Percentiles rank a stretch among this genome's conserved stretches.
Conservation (phyloP, 768 basidiomycete genomes). For the Saitozyma podzolica region DNA sequence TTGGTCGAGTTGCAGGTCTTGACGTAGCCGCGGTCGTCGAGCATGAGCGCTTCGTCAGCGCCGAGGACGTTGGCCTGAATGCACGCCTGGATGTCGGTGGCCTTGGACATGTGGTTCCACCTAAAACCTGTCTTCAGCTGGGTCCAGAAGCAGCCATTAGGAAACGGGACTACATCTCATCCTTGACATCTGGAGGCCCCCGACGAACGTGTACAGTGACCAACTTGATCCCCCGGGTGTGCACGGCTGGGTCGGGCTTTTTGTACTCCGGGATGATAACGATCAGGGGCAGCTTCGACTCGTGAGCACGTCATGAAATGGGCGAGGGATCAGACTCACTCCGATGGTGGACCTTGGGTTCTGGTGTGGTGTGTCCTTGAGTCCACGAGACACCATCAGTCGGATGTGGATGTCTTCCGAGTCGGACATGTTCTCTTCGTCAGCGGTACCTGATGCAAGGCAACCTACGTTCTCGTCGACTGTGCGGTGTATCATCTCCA, state of each 20-base stretch:
- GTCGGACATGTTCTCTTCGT: neutral
- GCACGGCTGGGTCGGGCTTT: conserved; percentile 16
- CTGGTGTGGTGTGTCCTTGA: conserved; percentile 22
- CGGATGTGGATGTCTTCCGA: conserved; percentile 6
- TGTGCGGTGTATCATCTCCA: neutral
- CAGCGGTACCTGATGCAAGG: neutral
- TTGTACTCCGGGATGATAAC: conserved; percentile 22
- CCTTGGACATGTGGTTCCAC: conserved; percentile 11
- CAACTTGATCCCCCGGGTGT: conserved; percentile 10
- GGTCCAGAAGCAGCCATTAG: no score
- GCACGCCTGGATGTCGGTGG: conserved; percentile 9
- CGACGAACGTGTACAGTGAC: conserved; percentile 19
- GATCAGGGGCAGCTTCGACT: conserved; percentile 7
- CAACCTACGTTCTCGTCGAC: neutral
- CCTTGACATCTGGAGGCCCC: conserved; percentile 4
- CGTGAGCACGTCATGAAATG: neutral
- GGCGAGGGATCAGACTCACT: neutral
- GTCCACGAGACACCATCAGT: conserved; percentile 18
- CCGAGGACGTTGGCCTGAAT: conserved; percentile 25
- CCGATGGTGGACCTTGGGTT: conserved; percentile 19
- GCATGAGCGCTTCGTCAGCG: conserved; percentile 29
- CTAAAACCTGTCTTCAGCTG: neutral
- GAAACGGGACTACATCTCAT: conserved; percentile 8
- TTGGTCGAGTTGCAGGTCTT: conserved; percentile 30
- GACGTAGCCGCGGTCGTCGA: conserved; percentile 20